Evolutionary conservation across 331 rosid species (phyloP).

Genomic region (Quercus lobata): DNA sequence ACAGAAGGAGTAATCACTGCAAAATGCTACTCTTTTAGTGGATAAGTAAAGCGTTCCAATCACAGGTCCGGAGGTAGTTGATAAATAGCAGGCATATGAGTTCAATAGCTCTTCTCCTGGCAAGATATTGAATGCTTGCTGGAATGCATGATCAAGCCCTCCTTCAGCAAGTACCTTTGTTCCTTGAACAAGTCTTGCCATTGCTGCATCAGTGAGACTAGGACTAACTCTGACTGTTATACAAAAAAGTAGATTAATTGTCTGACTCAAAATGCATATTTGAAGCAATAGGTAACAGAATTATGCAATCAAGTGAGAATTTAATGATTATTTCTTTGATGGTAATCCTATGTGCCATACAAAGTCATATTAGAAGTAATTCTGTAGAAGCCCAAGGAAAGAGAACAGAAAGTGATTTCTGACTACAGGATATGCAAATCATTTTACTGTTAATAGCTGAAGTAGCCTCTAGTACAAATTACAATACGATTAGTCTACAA

Average conservation of each 20-base stretch:
- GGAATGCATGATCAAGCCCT: slow-evolving; percentile 57
- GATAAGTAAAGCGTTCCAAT: slow-evolving; percentile 67
- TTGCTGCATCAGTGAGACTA: slow-evolving; percentile 61
- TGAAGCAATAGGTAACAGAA: no score
- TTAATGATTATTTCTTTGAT: no score
- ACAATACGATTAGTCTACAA: no score
- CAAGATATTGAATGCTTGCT: slow-evolving; percentile 41
- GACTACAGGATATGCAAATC: no score
- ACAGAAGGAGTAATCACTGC: slow-evolving; percentile 61
- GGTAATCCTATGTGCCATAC: no score
- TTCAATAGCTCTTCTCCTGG: slow-evolving; percentile 62
- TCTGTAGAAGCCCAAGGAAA: no score
- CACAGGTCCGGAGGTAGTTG: slow-evolving; percentile 61
- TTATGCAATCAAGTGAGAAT: no score
- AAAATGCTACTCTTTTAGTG: slow-evolving; percentile 62
- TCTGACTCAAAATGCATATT: not conserved
- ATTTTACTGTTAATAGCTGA: no score
- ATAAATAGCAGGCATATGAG: slow-evolving; percentile 61
- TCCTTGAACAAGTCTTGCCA: slow-evolving; percentile 63
- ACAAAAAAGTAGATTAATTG: not conserved
- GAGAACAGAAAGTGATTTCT: no score
- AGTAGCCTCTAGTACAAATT: no score
- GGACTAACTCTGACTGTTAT: slow-evolving; percentile 47
- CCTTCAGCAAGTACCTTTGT: slow-evolving; percentile 56
- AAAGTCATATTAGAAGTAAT: no score